A percentile compares a stretch with the other conserved stretches of the same genome.
Conservation (phyloP, 192 early-diverging fungal genomes). For the Entrophospora sp. region DNA sequence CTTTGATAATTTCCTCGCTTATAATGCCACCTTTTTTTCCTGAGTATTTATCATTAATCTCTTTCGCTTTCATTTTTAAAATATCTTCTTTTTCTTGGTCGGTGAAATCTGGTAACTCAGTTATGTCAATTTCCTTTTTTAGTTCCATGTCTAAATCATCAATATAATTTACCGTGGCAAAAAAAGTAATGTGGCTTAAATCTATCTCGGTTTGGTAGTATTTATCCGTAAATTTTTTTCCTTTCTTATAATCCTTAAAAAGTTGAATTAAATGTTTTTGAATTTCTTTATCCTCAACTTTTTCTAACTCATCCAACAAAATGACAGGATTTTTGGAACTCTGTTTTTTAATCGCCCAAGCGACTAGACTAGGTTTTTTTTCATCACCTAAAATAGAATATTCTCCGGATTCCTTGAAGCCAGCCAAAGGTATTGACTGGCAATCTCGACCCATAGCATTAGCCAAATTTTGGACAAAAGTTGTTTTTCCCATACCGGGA, state of each 20-base stretch:
- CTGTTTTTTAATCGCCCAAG: slow-evolving; percentile 10
- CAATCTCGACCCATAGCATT: neutral
- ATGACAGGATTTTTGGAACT: slow-evolving; percentile 3
- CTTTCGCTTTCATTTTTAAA: too few species aligned
- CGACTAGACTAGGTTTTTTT: slow-evolving; percentile 4
- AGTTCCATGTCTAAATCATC: too few species aligned
- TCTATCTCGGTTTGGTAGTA: neutral
- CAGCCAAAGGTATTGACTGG: neutral
- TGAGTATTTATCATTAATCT: too few species aligned
- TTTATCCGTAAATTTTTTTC: neutral
- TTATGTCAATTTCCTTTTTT: too few species aligned
- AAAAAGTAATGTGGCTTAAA: slow-evolving; percentile 1
- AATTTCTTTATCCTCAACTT: neutral
- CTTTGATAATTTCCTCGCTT: too few species aligned
- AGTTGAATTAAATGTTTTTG: neutral
- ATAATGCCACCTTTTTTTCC: too few species aligned
- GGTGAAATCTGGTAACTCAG: too few species aligned
- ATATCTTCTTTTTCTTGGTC: too few species aligned
- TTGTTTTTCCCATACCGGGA: slow-evolving; percentile 6
- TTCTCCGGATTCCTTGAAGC: neutral
- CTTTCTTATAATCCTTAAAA: neutral
- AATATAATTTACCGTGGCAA: slow-evolving; percentile 9
- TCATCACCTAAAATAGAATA: slow-evolving; percentile 9
- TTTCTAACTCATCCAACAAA: slow-evolving; percentile 13
- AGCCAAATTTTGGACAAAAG: neutral